Evolutionary conservation across 768 basidiomycete species (phyloP), one percentile per base, ranked within the genome.

Genomic region (Hydnum rufescens): DNA sequence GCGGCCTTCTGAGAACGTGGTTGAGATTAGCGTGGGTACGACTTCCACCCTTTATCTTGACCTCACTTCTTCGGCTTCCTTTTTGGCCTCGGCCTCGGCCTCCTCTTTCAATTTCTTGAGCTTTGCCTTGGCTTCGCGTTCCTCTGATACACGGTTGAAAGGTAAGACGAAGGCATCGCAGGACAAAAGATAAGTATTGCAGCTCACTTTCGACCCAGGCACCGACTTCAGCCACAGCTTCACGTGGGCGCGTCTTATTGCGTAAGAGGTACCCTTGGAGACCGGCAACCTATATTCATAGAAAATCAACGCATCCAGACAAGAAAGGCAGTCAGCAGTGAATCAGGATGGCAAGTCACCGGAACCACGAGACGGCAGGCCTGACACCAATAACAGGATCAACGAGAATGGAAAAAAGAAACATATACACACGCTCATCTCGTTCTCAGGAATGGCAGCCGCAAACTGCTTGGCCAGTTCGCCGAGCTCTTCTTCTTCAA

Each of bases 231-330:
- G 79, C 78, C 5, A 89, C 85, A 57, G 80, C 83, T 64, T 88
- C 82, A 55, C 74, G 73, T 36, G 86, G 86, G n/a, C 86, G 78
- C 8, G 86, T 80, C 73, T 89, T 87, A 65, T 88, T 88, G 73
- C 82, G 56, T 30, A 60, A 70, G 34, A 89, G 71, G 63, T 88
- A 88, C 2, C 86, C 86, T 69, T 88, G 86, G 57, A 88, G 71
- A 47, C 74, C 71, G 26, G 86, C 86, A 54, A 88, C 83, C 83
- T 52, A 52, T 16, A 22, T 31, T 16, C 16, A 47, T 28, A 47
- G 13, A 26, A 47, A 8, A 47, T 8, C 28, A 51, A 23, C 13
- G 13, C 44, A 47, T 25, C n/a, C n/a, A n/a, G n/a, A 48, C 4
- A 51, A 18, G 32, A 51, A 4, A 25, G n/a, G 23, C 8, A 48